Base-by-base conservation (phyloP, 108 stramenopile genomes). In the Cyclotella sp. region DNA sequence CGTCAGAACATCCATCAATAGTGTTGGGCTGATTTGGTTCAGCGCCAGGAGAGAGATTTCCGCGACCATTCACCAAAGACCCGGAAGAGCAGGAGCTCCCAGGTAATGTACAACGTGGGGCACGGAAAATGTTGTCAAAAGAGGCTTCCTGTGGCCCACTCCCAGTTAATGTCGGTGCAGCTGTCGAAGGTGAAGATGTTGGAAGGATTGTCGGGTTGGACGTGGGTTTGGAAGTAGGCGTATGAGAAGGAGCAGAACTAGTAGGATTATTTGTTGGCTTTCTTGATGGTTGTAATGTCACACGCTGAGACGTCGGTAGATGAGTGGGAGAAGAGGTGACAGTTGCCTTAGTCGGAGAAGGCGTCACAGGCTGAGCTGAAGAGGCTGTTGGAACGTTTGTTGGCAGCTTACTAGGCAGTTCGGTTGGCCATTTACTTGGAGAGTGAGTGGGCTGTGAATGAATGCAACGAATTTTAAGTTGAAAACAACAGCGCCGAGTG, bases 11-110 rank as follows among this genome's bases (percentile, higher is more conserved):
- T 9, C 51, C 68, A 47, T 78, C 71, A 26, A 78, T 39, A 19
- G 77, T 72, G 62, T 78, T 78, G 18, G 77, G 40, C 4, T 22
- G 12, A 18, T 78, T 78, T 10, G 40, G n/a, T 51, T 78, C 77
- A 4, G 19, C 4, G 41, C 65, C 49, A 57, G n/a, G 16, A 5
- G 0, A 29, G 3, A 70, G 45, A 18, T 15, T 28, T 14, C 66
- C 74, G 3, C 74, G 27, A 18, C 65, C 74, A 29, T 75, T 52
- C 8, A 75, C 24, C 26, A 75, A 60, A 55, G 27, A 16, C 14
- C 42, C 67, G 5, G 65, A 57, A 19, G 55, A 27, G 66, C 74
- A 75, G 16, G 67, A 41, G 26, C 5, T 0, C 22, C 65, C 74
- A 28, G 27, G 22, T 26, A 44, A 60, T 0, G 21, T 10, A 47